A percentile compares a stretch with the other conserved stretches of the same genome.
Conservation (phyloP, 2,329 filamentous ascomycete species). For the Scleromitrula shiraiana region DNA sequence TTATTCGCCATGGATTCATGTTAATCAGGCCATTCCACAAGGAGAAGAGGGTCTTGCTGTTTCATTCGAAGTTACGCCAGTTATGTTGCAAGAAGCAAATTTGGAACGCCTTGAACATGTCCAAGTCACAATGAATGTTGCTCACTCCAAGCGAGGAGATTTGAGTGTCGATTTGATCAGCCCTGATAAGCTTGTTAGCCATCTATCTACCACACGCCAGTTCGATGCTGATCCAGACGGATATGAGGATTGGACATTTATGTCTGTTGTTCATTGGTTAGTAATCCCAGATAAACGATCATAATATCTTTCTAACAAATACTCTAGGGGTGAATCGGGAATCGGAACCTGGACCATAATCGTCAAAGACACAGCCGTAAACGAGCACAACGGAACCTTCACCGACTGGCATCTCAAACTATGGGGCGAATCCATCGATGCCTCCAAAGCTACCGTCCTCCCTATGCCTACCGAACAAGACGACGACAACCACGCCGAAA, state of each 20-base stretch:
- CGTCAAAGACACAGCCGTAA: constrained; percentile 75
- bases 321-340: constrained; percentile 73
- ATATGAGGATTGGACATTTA: constrained; percentile 96
- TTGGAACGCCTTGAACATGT: constrained; percentile 86
- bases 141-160: constrained; percentile 81
- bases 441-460: constrained; percentile 60
- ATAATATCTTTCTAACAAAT: constrained; percentile 29
- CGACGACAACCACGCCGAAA: constrained; percentile 68
- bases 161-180: constrained; percentile 87
- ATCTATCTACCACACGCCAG: constrained; percentile 69
- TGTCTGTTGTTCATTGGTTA: constrained; percentile 94
- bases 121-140: constrained; percentile 93
- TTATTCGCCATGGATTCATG: constrained; percentile 87
- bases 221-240: constrained; percentile 59
- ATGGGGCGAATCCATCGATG: constrained; percentile 83
- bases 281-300: constrained; percentile 26
- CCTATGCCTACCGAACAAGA: constrained; percentile 79
- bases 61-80: constrained; percentile 70
- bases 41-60: constrained; percentile 72
- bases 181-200: constrained; percentile 71
- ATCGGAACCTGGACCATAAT: constrained; percentile 86
- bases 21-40: constrained; percentile 78
- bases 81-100: constrained; percentile 77
- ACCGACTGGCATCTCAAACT: constrained; percentile 89
- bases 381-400: constrained; percentile 70